Evolutionary conservation across 116 monocot genomes (phyloP).

Genomic region (Dioscorea cayenensis): DNA sequence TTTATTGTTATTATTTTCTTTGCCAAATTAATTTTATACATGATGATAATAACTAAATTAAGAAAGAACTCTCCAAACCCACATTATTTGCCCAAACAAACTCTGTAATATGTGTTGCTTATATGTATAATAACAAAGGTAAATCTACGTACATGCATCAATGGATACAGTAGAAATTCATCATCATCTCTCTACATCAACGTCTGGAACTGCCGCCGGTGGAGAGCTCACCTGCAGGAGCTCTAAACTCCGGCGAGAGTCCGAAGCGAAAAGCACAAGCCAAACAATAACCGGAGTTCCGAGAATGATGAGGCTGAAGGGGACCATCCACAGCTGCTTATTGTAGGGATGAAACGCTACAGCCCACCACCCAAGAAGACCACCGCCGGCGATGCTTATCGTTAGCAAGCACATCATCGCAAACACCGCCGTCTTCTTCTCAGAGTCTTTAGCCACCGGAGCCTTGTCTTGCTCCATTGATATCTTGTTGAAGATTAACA

Average conservation of each 20-base stretch:
- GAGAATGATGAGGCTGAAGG: slow-evolving; percentile 34
- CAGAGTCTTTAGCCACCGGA: background rate
- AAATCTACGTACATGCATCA: too few species aligned
- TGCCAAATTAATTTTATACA: too few species aligned
- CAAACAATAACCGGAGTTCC: slow-evolving; percentile 30
- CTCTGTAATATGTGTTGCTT: too few species aligned
- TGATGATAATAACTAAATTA: background rate
- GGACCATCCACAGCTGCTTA: slow-evolving; percentile 48
- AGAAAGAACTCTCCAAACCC: too few species aligned
- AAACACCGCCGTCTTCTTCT: background rate
- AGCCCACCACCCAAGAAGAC: slow-evolving; percentile 34
- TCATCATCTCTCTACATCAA: too few species aligned
- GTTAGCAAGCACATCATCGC: background rate
- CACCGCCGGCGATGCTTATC: slow-evolving; percentile 18
- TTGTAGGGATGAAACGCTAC: slow-evolving; percentile 22
- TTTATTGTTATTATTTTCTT: too few species aligned
- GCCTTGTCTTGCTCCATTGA: too few species aligned
- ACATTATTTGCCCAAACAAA: too few species aligned
- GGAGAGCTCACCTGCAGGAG: background rate
- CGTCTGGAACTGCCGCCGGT: background rate
- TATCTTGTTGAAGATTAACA: too few species aligned
- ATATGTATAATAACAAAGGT: too few species aligned
- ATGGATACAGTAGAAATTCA: too few species aligned
- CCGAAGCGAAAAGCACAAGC: slow-evolving; percentile 26
- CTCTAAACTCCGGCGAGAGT: background rate